Evolutionary conservation across 2,329 filamentous ascomycete species (phyloP), one percentile per base, ranked within the genome.

Genomic region (Juglanconis sp.): DNA sequence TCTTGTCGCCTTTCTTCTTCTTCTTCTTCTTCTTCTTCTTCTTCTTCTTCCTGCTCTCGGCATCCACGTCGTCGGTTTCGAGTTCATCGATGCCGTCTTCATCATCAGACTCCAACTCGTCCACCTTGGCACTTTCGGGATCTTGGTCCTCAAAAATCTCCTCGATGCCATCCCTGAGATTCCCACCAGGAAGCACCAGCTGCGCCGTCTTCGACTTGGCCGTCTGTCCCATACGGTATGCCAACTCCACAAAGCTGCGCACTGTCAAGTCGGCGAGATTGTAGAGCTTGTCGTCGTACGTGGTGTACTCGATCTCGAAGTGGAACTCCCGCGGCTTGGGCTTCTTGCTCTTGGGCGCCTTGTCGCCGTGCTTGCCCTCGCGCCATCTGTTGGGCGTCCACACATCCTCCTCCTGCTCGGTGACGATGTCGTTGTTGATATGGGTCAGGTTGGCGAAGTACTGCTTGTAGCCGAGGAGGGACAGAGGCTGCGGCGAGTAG

Each of bases 391-490:
- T 65, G 7, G 69, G 13, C 48, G n/a, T 49, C 7, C 69, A 64
- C 8, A 62, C 31, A 46, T 68, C 65, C 17, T 68, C 42, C 59
- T 44, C 60, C 3, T 69, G 36, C 4, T 11, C 13, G 31, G 5
- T 9, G n/a, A 15, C 31, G 2, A 87, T 81, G 62, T 90, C 85
- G 67, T 92, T 90, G 75, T 98, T 96, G 74, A 96, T 88, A 61
- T 85, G 77, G 0, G 94, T 98, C n/a, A 99, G 77, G 72, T 99
- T 99, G 63, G 94, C 92, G 73, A 87, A 97, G 73, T 96, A 97
- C 69, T 99, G 95, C 4, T 87, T 92, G 73, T 92, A 97, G 5
- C 91, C 87, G 3, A 89, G 81, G 63, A 93, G 79, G 0, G 91
- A 90, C 42, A 98, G 79, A 0, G 91, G 79, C 71, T 99, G 95